Base-by-base conservation (phyloP, 768 basidiomycete genomes). In the Pleurotus platypus region DNA sequence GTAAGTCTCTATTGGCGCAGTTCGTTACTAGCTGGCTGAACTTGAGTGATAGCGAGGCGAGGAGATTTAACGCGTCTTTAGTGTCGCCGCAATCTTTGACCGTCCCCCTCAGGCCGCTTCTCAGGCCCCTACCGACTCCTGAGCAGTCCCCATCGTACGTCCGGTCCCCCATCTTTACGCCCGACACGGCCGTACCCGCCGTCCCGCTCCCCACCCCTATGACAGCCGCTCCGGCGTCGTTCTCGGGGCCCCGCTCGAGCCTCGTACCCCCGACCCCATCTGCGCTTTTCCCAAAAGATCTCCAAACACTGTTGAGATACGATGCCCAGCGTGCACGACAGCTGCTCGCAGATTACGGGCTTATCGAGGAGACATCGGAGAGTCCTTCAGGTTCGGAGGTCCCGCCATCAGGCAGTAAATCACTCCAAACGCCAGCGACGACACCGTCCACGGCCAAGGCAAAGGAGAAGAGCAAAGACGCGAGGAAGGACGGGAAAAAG, bases 71-170 rank as follows among this genome's bases (percentile, higher is more conserved):
- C 64, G 64, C 70, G 9, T 66, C 70, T 18, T 63, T 81, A 60
- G 60, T 71, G 57, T 66, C 72, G 4, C 67, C 71, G 49, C 37
- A 54, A 42, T 68, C 73, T 20, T 68, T 73, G 43, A 62, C 67
- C n/a, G 76, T 74, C 15, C 76, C 77, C 9, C 69, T 83, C 26
- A 72, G 77, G 18, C 80, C 81, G 15, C 76, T 84, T 3, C 68
- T 84, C 13, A 77, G 81, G 0, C 81, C 82, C 1, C 67, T 79
- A 16, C 76, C 77, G 1, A 78, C 75, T 15, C 75, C 76, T 43
- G 72, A 77, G 48, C 78, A 80, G 61, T 79, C 78, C 4, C 79
- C 78, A 2, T 60, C 68, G 38, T 67, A 67, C 47, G 62, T 69
- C 7, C 26, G 43, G n/a, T 46, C 55, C 5, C 49, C 49, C 38